A percentile compares a stretch with the other conserved stretches of the same genome.
phyloP scores from a whole-genome alignment of 2,329 filamentous ascomycete genomes.

The Trichoderma koningiopsis region DNA sequence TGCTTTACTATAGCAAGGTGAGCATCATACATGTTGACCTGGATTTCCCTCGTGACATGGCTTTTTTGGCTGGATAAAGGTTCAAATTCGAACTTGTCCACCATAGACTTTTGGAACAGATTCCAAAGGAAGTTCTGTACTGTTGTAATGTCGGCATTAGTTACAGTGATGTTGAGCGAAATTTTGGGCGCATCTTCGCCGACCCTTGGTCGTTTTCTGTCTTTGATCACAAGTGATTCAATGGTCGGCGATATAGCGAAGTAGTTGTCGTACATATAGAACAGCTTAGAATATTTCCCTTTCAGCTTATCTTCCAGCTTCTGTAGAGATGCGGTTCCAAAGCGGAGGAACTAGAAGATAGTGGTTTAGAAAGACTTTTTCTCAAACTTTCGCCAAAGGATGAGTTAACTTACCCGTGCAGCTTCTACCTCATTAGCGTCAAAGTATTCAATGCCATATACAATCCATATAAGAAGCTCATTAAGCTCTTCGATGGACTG shows the following conservation, averaged over 20 bases:
- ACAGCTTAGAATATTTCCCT: constrained; percentile 1
- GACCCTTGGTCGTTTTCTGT: background rate
- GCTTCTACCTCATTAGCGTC: background rate
- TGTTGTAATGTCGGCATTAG: background rate
- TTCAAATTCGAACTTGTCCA: background rate
- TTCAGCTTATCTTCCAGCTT: background rate
- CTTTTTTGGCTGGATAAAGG: background rate
- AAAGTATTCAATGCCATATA: background rate
- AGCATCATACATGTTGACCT: constrained; percentile 5
- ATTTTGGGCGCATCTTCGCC: background rate
- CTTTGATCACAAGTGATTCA: background rate
- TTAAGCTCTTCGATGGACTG: constrained; percentile 1
- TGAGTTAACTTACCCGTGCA: background rate
- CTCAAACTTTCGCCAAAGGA: background rate
- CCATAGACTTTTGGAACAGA: background rate
- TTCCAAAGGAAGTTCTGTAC: background rate
- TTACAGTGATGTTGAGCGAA: background rate
- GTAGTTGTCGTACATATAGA: background rate
- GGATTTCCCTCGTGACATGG: background rate
- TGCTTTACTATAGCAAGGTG: constrained; percentile 7
- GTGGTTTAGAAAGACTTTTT: background rate
- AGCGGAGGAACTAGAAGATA: background rate
- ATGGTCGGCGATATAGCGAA: background rate
- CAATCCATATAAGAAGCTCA: background rate
- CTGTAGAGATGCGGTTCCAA: background rate